Base-by-base conservation (phyloP, 2,329 filamentous ascomycete species). In the Hypoxylon sp. region DNA sequence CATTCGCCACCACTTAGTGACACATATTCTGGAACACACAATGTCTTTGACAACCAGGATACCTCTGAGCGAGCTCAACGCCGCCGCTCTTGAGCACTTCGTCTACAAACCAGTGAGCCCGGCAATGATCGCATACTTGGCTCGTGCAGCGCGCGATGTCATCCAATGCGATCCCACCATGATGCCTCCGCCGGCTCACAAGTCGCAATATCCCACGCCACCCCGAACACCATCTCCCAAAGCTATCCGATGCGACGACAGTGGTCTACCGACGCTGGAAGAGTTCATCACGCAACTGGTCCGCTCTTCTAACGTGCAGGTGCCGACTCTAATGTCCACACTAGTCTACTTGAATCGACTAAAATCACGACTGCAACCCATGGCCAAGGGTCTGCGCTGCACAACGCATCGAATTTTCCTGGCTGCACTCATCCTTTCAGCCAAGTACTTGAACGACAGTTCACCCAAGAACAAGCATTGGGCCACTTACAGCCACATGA, bases 381-480 rank as follows among this genome's bases (percentile, higher is more conserved):
- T 97, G 77, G 95, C 96, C 74, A 97, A 97, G 82, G 96, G 96
- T 70, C 93, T 98, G 82, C 90, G 92, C 74, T 98, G 96, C 85
- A 98, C 96, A 23, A 93, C 95, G 48, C 96, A 99, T 84, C 91
- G 96, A 74, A 98, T 99, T 85, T 98, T 99, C 83, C 87, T 99
- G 51, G 95, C 93, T 43, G 85, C 92, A 14, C 89, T 95, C 71
- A 96, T 96, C 76, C 85, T 91, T 47, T 90, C 96, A 1, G 95
- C 96, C 74, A 99, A 99, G 89, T 97, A 97, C 80, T 87, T 98
- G 73, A 98, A 99, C 80, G 96, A 98, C 85, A 97, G 94, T 67
- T 97, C 94, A 11, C 96, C 96, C 69, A 98, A 98, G 90, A 99
- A 99, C 88, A 98, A 98, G 89, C 96, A 99, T 86, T 99, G 96